Conservation (phyloP, 2,329 filamentous ascomycete species). For the Hortaea sp. region DNA sequence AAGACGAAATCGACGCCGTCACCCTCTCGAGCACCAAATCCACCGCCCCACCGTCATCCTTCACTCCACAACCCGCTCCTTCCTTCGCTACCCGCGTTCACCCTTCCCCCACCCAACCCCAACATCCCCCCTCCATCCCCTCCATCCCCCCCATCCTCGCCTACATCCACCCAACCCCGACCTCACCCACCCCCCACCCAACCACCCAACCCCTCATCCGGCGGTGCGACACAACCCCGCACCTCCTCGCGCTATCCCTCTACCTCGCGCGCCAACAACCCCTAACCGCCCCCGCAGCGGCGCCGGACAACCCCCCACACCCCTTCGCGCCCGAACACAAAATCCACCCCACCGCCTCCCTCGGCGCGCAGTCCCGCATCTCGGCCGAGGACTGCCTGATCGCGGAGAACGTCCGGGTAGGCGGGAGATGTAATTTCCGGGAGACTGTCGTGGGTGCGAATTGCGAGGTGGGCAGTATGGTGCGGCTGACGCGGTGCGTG, state of each 20-base stretch:
- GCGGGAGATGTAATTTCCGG: conserved; percentile 86
- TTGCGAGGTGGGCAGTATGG: conserved; percentile 78
- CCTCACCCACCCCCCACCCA: conserved; percentile 2
- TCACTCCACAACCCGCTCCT: conserved; percentile 19
- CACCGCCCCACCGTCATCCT: conserved; percentile 22
- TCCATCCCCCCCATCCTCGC: conserved; percentile 63
- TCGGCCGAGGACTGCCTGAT: conserved; percentile 73
- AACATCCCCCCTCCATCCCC: conserved; percentile 5
- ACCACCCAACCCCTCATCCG: conserved; percentile 59
- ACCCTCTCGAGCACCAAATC: conserved; percentile 42
- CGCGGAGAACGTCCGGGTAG: conserved; percentile 78
- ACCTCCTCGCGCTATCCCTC: conserved; percentile 73
- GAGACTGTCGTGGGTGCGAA: conserved; percentile 80
- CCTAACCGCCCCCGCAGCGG: conserved; percentile 30
- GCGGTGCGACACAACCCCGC: conserved; percentile 75
- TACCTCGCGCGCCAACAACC: conserved; percentile 65
- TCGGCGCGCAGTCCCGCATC: conserved; percentile 72
- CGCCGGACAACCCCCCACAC: conserved; percentile 21
- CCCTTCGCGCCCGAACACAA: conserved; percentile 71
- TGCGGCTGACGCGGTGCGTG: conserved; percentile 74
- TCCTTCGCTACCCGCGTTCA: conserved; percentile 26
- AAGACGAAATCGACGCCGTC: conserved; percentile 3
- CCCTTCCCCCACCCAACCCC: not conserved
- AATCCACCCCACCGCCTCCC: conserved; percentile 70
- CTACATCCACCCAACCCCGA: conserved; percentile 57